phyloP scores from a whole-genome alignment of 2,329 filamentous ascomycete species.

The Byssochlamys sp. region DNA sequence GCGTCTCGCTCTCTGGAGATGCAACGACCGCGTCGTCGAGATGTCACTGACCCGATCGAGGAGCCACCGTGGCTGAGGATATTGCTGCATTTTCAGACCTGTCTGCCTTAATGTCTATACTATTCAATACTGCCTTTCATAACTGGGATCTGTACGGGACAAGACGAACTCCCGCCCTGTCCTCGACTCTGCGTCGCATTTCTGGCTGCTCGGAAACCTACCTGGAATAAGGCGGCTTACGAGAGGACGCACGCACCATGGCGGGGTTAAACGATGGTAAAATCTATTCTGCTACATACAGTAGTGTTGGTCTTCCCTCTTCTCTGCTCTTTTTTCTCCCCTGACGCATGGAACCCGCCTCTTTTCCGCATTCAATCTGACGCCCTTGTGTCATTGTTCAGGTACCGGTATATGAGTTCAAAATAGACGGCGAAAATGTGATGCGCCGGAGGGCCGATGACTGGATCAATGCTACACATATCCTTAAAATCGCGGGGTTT shows the following conservation, averaged over 20 bases:
- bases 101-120: constrained; percentile 1
- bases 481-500: constrained; percentile 90
- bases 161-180: neutral
- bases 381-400: constrained; percentile 29
- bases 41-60: constrained; percentile 17
- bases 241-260: constrained; percentile 19
- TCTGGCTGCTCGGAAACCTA: constrained; percentile 14
- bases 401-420: constrained; percentile 92
- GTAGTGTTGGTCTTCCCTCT: constrained; percentile 40
- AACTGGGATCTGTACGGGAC: neutral
- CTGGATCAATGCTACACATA: constrained; percentile 99
- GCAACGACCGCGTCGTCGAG: constrained; percentile 18
- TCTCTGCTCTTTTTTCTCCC: constrained; percentile 2
- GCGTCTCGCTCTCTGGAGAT: constrained; percentile 20
- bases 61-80: constrained; percentile 23
- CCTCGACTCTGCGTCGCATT: constrained; percentile 7
- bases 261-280: constrained; percentile 31
- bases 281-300: constrained; percentile 58
- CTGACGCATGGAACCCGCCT: neutral
- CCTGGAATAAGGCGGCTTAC: constrained; percentile 12
- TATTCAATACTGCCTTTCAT: constrained; percentile 7
- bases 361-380: constrained; percentile 5
- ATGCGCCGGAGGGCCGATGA: constrained; percentile 90
- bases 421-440: constrained; percentile 80
- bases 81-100: constrained; percentile 5